phyloP scores from a whole-genome alignment of 176 grass and related monocot species.

The Hordeum marinum region DNA sequence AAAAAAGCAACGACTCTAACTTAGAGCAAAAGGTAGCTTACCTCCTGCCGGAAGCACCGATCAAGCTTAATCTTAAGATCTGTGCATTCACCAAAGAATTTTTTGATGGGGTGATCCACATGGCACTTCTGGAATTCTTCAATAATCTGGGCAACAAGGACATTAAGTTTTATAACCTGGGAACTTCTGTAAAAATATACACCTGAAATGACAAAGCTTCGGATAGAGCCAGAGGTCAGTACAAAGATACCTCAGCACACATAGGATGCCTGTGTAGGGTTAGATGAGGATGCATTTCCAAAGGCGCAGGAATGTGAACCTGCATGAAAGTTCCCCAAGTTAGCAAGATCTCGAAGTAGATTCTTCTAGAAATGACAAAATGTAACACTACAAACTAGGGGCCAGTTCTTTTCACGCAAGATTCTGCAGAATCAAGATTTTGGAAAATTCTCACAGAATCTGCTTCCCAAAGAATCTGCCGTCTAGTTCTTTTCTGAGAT shows the following conservation, averaged over 20 bases:
- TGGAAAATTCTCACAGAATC: too few relatives aligned
- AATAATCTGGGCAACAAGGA: slow-evolving; percentile 51
- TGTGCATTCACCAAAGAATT: slow-evolving; percentile 90
- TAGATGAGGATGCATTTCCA: slow-evolving; percentile 77
- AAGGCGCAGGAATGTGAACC: background rate
- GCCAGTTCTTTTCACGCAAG: too few relatives aligned
- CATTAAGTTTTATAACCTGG: background rate
- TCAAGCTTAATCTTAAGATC: slow-evolving; percentile 95
- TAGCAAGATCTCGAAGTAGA: background rate
- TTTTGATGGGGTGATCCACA: slow-evolving; percentile 66
- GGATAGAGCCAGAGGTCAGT: background rate
- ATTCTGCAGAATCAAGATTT: too few relatives aligned
- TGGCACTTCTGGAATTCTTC: slow-evolving; percentile 92
- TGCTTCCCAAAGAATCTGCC: too few relatives aligned
- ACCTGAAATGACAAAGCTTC: background rate
- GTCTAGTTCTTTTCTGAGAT: too few relatives aligned
- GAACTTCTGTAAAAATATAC: background rate
- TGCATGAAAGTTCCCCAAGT: background rate
- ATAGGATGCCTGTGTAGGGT: slow-evolving; percentile 81
- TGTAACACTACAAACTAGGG: background rate
- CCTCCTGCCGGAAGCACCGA: slow-evolving; percentile 75
- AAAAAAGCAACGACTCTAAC: background rate
- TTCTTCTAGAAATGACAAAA: background rate
- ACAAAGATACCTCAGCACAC: slow-evolving; percentile 74
- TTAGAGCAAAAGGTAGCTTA: background rate